phyloP scores from a whole-genome alignment of 2,329 filamentous ascomycete species.

The Fusarium dimerum region DNA sequence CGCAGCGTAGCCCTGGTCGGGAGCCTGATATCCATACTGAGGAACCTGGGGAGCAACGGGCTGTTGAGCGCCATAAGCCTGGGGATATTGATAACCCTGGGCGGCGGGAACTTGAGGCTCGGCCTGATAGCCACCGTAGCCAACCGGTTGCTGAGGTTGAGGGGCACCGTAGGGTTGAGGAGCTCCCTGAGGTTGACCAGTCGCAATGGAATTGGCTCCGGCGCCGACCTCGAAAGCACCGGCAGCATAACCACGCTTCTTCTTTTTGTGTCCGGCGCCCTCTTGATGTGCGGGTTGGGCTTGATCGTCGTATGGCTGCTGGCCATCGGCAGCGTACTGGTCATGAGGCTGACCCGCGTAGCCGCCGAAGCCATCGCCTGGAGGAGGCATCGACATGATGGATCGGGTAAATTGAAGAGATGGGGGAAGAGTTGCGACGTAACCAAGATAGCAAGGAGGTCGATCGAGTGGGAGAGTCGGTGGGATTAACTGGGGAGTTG shows the following conservation, averaged over 20 bases:
- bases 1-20: constrained; percentile 65
- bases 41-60: constrained; percentile 37
- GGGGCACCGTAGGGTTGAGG: constrained; percentile 49
- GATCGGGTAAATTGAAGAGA: constrained; percentile 18
- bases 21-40: constrained; percentile 66
- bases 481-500: constrained; percentile 10
- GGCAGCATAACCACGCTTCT: constrained; percentile 93
- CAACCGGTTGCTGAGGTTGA: constrained; percentile 44
- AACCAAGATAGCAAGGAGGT: constrained; percentile 20
- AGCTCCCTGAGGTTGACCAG: constrained; percentile 44
- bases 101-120: constrained; percentile 42
- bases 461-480: constrained; percentile 4
- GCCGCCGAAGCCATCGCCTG: constrained; percentile 49
- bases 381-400: constrained; percentile 59
- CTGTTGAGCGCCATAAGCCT: constrained; percentile 47
- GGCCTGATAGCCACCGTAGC: constrained; percentile 62
- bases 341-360: constrained; percentile 40
- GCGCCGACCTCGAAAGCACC: constrained; percentile 91
- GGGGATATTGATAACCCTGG: constrained; percentile 44
- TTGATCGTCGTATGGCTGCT: constrained; percentile 40
- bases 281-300: constrained; percentile 26
- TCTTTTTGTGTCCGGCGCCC: constrained; percentile 63
- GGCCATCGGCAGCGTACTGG: constrained; percentile 45
- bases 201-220: constrained; percentile 74
- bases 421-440: constrained; percentile 23